phyloP scores from a whole-genome alignment of 2,329 filamentous ascomycete genomes.

The Helotiales sp. region DNA sequence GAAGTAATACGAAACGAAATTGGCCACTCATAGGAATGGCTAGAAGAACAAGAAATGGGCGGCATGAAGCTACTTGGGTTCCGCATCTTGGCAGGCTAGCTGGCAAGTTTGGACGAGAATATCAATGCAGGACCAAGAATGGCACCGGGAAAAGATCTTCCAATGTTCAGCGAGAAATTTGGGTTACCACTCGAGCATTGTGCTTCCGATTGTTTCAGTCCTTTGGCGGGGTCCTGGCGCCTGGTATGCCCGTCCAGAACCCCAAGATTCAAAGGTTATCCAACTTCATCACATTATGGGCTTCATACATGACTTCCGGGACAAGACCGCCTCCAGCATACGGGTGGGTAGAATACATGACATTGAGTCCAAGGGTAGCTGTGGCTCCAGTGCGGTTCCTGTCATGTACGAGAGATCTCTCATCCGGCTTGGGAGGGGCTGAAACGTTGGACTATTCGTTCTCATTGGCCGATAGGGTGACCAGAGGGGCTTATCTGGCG shows the following conservation, averaged over 20 bases:
- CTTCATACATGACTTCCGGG: not conserved
- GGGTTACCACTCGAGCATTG: not conserved
- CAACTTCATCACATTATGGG: not conserved
- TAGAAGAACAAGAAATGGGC: not conserved
- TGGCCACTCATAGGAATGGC: not conserved
- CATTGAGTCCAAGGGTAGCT: not conserved
- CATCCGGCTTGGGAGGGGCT: not conserved
- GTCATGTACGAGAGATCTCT: not conserved
- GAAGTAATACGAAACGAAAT: not conserved
- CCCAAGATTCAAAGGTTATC: not conserved
- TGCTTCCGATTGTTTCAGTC: not conserved
- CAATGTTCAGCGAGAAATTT: not conserved
- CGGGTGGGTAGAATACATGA: not conserved
- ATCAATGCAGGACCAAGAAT: not conserved
- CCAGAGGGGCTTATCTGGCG: not conserved
- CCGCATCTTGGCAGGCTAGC: not conserved
- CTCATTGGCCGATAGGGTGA: not conserved
- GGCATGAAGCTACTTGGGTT: slow-evolving; percentile 1
- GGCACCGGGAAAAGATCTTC: not conserved
- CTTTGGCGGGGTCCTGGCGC: not conserved
- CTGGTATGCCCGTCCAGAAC: not conserved
- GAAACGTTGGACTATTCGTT: not conserved
- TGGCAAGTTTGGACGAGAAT: not conserved
- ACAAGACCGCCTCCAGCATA: not conserved
- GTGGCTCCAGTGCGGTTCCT: not conserved